Evolutionary conservation across 441 rosid genomes (phyloP).

Genomic region (Adansonia grandidieri): DNA sequence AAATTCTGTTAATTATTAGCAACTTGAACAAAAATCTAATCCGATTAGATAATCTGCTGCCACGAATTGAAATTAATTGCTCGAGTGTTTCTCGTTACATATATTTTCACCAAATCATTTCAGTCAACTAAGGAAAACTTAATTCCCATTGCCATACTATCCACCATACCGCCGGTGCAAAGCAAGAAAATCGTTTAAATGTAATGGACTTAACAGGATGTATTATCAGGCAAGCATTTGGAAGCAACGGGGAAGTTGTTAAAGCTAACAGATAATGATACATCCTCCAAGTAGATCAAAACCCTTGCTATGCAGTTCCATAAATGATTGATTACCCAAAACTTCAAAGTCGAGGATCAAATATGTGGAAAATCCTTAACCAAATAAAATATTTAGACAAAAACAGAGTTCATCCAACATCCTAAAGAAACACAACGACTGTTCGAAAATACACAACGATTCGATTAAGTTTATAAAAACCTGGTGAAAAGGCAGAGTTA

Average conservation of each 20-base stretch:
- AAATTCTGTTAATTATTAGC: neutral
- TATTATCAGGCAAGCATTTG: neutral
- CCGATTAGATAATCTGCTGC: no score
- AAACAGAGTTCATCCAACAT: constrained; percentile 30
- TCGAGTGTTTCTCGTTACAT: neutral
- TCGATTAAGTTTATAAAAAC: constrained; percentile 18
- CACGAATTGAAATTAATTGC: no score
- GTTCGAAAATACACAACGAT: constrained; percentile 26
- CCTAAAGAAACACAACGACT: constrained; percentile 28
- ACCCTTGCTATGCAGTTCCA: neutral
- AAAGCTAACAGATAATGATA: neutral
- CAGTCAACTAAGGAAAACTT: neutral
- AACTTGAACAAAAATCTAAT: neutral
- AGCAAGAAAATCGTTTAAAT: neutral
- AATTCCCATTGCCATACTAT: neutral
- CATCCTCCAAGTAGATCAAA: constrained; percentile 1
- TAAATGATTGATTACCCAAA: constrained; percentile 15
- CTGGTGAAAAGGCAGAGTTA: constrained; percentile 13
- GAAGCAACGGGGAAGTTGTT: neutral
- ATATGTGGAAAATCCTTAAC: constrained; percentile 18
- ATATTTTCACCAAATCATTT: neutral
- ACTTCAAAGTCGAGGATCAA: constrained; percentile 6
- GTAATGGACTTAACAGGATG: neutral
- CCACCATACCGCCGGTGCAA: neutral
- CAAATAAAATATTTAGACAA: constrained; percentile 10